Evolutionary conservation across 139 green algal genomes (phyloP).

Genomic region (Zygnema circumcarinatum): DNA sequence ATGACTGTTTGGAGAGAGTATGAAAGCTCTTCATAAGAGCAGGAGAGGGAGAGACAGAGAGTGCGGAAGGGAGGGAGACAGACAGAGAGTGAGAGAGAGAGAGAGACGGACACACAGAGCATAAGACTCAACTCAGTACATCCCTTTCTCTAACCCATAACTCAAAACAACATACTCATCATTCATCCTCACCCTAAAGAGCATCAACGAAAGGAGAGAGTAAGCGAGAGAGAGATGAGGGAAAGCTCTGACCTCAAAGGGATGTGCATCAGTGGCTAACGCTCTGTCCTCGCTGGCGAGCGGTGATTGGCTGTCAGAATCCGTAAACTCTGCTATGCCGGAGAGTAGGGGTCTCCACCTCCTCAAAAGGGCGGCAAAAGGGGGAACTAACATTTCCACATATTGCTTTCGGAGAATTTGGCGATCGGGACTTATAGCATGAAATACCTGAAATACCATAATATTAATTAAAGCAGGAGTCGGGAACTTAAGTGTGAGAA

Average conservation of each 20-base stretch:
- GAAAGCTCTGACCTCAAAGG: constrained; percentile 33
- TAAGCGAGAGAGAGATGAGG: too few species aligned
- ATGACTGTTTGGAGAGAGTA: too few species aligned
- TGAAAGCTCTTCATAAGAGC: too few species aligned
- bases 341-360: constrained; percentile 45
- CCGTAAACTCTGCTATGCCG: constrained; percentile 38
- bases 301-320: constrained; percentile 41
- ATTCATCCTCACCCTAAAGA: too few species aligned
- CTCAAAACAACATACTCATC: too few species aligned
- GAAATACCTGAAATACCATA: constrained; percentile 27
- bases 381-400: constrained; percentile 33
- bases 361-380: constrained; percentile 33
- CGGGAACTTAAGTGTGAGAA: not conserved
- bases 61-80: too few species aligned
- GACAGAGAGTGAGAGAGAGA: too few species aligned
- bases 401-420: constrained; percentile 1
- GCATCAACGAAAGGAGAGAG: too few species aligned
- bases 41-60: too few species aligned
- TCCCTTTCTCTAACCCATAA: too few species aligned
- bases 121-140: too few species aligned
- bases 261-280: constrained; percentile 36
- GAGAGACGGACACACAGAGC: too few species aligned
- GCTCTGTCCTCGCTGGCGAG: constrained; percentile 37
- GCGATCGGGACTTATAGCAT: constrained; percentile 2
- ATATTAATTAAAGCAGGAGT: not conserved